phyloP scores from a whole-genome alignment of 208 protist genomes.

The Phytomonas francai region DNA sequence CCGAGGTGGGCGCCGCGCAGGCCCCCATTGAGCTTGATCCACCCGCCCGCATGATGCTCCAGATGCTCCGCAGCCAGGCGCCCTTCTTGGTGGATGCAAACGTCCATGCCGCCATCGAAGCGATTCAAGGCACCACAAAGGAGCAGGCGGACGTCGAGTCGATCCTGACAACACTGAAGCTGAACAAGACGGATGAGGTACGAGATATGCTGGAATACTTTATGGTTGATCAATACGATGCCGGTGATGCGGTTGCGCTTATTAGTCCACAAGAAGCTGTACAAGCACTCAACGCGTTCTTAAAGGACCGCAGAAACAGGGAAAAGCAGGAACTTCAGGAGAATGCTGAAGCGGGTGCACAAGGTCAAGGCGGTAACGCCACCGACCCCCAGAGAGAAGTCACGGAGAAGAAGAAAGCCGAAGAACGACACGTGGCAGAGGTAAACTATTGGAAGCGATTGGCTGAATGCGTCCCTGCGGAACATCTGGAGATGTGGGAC shows the following conservation, averaged over 20 bases:
- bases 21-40: slow-evolving; percentile 54
- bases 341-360: neutral
- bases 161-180: slow-evolving; percentile 89
- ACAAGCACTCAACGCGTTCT: slow-evolving; percentile 70
- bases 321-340: slow-evolving; percentile 13
- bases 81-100: slow-evolving; percentile 85
- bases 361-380: neutral
- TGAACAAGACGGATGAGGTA: slow-evolving; percentile 82
- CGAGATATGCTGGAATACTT: slow-evolving; percentile 89
- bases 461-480: slow-evolving; percentile 60
- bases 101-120: slow-evolving; percentile 53
- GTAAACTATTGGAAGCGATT: slow-evolving; percentile 84
- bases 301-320: slow-evolving; percentile 59
- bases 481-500: slow-evolving; percentile 80
- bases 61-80: slow-evolving; percentile 79
- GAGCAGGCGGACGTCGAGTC: slow-evolving; percentile 85
- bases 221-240: slow-evolving; percentile 50
- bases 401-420: slow-evolving; percentile 26
- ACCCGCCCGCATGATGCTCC: slow-evolving; percentile 70
- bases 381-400: slow-evolving; percentile 16
- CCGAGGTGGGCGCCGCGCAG: neutral
- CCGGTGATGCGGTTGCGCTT: slow-evolving; percentile 47
- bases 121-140: slow-evolving; percentile 62
- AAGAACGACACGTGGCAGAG: slow-evolving; percentile 42
- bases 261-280: slow-evolving; percentile 84